Evolutionary conservation across 164 flowering plant species (phyloP), one percentile per base, ranked within the genome.

Genomic region (Macadamia tetraphylla): DNA sequence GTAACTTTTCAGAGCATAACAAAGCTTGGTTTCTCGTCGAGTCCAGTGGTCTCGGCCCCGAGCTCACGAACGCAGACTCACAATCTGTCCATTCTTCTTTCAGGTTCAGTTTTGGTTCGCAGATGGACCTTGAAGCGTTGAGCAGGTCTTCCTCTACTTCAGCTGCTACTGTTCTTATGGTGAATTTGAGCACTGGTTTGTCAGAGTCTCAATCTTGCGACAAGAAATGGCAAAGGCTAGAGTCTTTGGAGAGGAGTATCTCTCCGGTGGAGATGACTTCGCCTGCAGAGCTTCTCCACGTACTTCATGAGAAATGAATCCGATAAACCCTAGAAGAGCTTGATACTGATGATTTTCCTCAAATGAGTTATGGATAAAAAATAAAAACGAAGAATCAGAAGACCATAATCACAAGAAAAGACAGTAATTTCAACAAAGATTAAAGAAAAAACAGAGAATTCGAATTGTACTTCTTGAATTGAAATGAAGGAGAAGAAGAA

Each of bases 71-170:
- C 65, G 77, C 74, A 13, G 98, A 93, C 30, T 94, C 92, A 9
- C 88, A 86, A 3, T 84, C 94, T 7, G 88, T 87, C 17, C 98
- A 93, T 69, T 93, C 98, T 0, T 93, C 98, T 40, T 93, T 93
- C 77, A 80, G 98, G 79, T 93, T 93, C 79, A 93, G 90, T 64
- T 71, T 93, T 48, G 88, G 94, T 75, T 87, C 98, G 49, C 94
- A 89, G 63, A 86, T 85, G 23, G 98, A 93, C 68, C 77, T 87
- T 31, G 97, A 89, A 63, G 70, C 89, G 1, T 58, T 85, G 74
- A 79, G 79, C 71, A 77, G 71, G 53, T 73, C 67, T 30, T 60
- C 76, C 29, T 67, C 67, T 67, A 73, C 82, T 46, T 73, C 84
- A 23, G 32, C 74, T 6, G 79, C 93, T 1, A 88, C 98, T 17